Conservation (phyloP, 345 rosid genomes). For the Brassica rapa region DNA sequence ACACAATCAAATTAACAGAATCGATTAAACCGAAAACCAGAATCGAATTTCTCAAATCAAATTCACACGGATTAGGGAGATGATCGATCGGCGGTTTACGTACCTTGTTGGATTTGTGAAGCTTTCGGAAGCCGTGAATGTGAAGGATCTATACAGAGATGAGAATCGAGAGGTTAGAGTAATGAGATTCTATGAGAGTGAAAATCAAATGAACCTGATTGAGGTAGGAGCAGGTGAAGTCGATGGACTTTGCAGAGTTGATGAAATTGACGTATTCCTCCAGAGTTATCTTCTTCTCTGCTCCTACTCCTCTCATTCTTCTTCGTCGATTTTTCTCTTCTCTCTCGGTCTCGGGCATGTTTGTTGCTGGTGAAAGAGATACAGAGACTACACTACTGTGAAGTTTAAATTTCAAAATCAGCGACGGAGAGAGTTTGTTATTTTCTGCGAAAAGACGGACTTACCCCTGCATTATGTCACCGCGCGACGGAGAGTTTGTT, state of each 20-base stretch:
- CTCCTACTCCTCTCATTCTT: slow-evolving; percentile 4
- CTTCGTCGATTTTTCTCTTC: background rate
- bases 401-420: background rate
- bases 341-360: background rate
- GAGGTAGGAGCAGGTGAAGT: slow-evolving; percentile 35
- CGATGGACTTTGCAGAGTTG: background rate
- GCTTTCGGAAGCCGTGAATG: background rate
- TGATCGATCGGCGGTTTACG: background rate
- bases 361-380: background rate
- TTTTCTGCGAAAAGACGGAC: background rate
- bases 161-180: background rate
- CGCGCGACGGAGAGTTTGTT: background rate
- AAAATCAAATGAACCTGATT: slow-evolving; percentile 27
- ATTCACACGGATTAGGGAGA: background rate
- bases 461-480: background rate
- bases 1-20: too few species aligned
- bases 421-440: background rate
- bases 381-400: background rate
- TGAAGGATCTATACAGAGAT: background rate
- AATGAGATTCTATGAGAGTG: background rate
- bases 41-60: background rate
- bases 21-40: background rate
- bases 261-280: slow-evolving; percentile 39
- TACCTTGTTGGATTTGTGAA: background rate
- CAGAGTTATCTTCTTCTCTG: slow-evolving; percentile 37